Conservation (phyloP, 2,329 filamentous ascomycete species). For the Neofusicoccum cordaticola region DNA sequence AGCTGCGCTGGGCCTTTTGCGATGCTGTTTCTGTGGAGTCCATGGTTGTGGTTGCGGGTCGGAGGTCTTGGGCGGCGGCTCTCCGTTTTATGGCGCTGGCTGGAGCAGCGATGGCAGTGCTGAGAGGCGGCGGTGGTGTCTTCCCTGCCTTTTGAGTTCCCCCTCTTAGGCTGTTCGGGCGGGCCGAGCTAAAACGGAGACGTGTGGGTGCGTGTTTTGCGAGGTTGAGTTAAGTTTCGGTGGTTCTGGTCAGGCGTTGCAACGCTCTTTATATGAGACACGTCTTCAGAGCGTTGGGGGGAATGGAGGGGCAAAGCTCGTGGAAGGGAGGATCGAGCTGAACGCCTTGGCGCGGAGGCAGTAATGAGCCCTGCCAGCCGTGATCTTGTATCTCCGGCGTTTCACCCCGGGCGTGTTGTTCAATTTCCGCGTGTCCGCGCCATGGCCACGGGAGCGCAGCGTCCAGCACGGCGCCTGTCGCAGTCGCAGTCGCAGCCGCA, state of each 20-base stretch:
- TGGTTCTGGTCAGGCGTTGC: not conserved
- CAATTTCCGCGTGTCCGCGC: not conserved
- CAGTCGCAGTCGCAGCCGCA: not conserved
- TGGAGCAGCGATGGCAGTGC: not conserved
- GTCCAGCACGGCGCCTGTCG: not conserved
- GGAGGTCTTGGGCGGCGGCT: too few species aligned
- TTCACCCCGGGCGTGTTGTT: not conserved
- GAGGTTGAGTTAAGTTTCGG: not conserved
- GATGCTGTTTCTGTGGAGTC: not conserved
- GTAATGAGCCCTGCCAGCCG: not conserved
- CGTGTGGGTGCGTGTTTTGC: not conserved
- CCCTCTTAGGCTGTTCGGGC: not conserved
- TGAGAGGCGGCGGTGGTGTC: not conserved
- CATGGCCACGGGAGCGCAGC: not conserved
- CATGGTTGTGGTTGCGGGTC: not conserved
- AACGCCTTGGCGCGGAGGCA: not conserved
- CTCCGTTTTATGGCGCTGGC: too few species aligned
- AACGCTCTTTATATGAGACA: not conserved
- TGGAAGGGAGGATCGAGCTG: not conserved
- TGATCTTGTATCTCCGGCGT: not conserved
- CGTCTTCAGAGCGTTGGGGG: not conserved
- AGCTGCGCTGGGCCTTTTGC: not conserved
- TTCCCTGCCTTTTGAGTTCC: not conserved
- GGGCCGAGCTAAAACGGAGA: not conserved
- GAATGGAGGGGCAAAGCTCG: too few species aligned